Conservation (phyloP, 202 grass and related monocot genomes). For the Setaria viridis region DNA sequence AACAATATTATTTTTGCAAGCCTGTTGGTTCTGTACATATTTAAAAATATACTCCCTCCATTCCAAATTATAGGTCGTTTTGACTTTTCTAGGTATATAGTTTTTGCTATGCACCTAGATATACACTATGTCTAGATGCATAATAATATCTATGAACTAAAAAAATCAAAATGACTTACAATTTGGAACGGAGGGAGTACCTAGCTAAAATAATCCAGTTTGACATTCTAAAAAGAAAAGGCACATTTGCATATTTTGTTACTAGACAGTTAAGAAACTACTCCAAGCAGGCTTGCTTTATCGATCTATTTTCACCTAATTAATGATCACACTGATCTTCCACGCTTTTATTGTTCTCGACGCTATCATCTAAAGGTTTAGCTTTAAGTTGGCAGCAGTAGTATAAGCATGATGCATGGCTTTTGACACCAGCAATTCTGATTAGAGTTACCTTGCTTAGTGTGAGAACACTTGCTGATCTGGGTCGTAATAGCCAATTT, state of each 20-base stretch:
- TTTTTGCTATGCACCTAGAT: too few species aligned
- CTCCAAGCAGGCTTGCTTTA: not conserved
- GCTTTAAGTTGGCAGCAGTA: constrained; percentile 2
- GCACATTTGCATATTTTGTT: not conserved
- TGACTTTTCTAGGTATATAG: too few species aligned
- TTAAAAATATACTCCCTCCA: not conserved
- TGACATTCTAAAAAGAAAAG: not conserved
- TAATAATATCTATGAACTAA: too few species aligned
- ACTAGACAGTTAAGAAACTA: not conserved
- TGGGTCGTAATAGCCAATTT: not conserved
- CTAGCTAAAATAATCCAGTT: not conserved
- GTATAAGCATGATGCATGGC: constrained; percentile 23
- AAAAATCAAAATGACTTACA: too few species aligned
- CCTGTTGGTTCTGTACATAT: not conserved
- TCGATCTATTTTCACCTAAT: not conserved
- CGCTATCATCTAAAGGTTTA: constrained; percentile 2
- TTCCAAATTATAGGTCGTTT: too few species aligned
- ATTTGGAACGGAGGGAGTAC: too few species aligned
- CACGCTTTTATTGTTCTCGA: not conserved
- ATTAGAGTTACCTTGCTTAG: not conserved
- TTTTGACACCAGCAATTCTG: constrained; percentile 28
- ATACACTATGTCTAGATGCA: too few species aligned
- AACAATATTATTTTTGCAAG: not conserved
- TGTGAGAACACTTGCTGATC: not conserved
- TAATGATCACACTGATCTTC: constrained; percentile 30